Percentiles rank a stretch among this genome's conserved stretches.
These are phyloP conservation scores for Aspergillus tubingensis DNA, from an alignment of 2,329 filamentous ascomycete genomes.

Conservation along the genomic window DNA sequence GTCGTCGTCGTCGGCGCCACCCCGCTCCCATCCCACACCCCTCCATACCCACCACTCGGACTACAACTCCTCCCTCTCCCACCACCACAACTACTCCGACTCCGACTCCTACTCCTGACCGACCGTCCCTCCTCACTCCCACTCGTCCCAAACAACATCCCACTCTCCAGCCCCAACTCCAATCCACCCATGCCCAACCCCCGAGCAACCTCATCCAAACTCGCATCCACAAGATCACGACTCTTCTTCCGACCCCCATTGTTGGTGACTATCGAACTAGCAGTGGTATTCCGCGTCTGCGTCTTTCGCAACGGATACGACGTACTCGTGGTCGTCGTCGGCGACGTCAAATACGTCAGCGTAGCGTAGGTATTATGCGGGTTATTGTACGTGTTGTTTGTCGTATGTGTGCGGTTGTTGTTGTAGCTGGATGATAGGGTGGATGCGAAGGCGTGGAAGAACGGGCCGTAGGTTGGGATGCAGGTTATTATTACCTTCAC, in stretches of 20 bases:
- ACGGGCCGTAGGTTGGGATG: slow-evolving; percentile 47
- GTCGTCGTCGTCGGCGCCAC: background rate
- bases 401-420: background rate
- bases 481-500: slow-evolving; percentile 43
- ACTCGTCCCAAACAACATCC: background rate
- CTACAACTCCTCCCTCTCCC: background rate
- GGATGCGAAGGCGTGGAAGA: slow-evolving; percentile 32
- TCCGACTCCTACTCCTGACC: background rate
- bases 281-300: background rate
- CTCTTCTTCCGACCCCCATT: background rate
- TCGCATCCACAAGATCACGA: background rate
- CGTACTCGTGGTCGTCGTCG: background rate
- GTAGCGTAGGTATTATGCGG: background rate
- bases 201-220: background rate
- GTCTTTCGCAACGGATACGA: background rate
- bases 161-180: background rate
- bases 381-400: background rate
- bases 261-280: too few relatives aligned
- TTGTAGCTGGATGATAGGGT: slow-evolving; percentile 12
- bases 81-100: background rate
- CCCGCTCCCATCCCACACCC: background rate
- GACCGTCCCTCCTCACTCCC: background rate
- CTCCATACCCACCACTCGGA: background rate
- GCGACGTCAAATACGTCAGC: too few relatives aligned
- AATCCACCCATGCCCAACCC: background rate